phyloP scores from a whole-genome alignment of 2,329 filamentous ascomycete genomes.

The Penicillium rolfsii region DNA sequence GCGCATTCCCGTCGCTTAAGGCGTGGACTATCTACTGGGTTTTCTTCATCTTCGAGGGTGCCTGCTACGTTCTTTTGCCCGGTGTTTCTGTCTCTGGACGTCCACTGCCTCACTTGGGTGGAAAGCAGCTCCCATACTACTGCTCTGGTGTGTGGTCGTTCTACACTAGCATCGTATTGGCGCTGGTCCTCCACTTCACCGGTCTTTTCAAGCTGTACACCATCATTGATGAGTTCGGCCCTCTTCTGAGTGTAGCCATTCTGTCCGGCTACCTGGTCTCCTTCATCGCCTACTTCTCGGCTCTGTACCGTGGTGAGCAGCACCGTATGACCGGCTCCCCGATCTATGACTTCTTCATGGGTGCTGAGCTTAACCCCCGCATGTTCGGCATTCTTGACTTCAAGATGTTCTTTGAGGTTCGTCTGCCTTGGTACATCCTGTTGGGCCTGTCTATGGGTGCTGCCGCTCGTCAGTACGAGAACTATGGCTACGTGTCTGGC shows the following conservation, averaged over 20 bases:
- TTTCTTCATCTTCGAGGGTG: conserved; percentile 83
- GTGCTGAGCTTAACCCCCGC: conserved; percentile 81
- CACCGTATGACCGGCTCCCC: conserved; percentile 88
- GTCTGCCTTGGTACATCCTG: conserved; percentile 89
- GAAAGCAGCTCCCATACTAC: conserved; percentile 89
- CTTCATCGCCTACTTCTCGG: conserved; percentile 83
- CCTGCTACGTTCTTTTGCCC: conserved; percentile 82
- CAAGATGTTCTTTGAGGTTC: conserved; percentile 96
- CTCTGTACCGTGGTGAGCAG: conserved; percentile 75
- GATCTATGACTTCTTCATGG: conserved; percentile 90
- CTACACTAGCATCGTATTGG: conserved; percentile 78
- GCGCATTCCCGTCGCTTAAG: conserved; percentile 78
- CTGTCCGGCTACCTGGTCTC: conserved; percentile 83
- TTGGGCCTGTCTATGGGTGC: conserved; percentile 76
- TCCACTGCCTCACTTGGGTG: conserved; percentile 77
- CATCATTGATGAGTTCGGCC: conserved; percentile 92
- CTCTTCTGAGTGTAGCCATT: conserved; percentile 90
- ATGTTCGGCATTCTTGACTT: conserved; percentile 84
- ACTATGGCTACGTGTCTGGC: conserved; percentile 82
- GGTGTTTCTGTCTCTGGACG: conserved; percentile 89
- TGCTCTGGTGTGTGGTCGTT: conserved; percentile 88
- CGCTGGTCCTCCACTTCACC: conserved; percentile 74
- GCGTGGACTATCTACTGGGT: conserved; percentile 95
- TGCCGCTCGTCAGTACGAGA: conserved; percentile 80
- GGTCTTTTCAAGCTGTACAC: conserved; percentile 88